Evolutionary conservation across 345 rosid species (phyloP), one percentile per base, ranked within the genome.

Genomic region (Euphorbia pulcherrima): DNA sequence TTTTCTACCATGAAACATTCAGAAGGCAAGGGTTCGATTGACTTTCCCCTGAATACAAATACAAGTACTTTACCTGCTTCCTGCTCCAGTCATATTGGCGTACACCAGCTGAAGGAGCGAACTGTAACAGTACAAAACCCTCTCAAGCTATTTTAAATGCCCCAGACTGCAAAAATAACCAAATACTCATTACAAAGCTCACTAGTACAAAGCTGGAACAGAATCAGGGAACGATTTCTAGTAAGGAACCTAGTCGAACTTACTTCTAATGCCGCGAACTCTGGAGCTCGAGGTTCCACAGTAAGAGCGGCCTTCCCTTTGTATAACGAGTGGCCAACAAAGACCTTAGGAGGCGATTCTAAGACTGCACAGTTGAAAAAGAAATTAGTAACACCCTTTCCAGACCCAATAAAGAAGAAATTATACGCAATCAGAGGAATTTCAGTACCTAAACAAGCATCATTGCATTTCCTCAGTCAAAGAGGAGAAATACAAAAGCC

Each of bases 241-340:
- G 51, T 37, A 18, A 6, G 23, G 30, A 54, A 60, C 1, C 27
- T 3, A 8, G 35, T 3, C 5, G 40, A 33, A 28, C 68, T 54
- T 77, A 89, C 98, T 60, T 89, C 89, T 73, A 93, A 79, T 26
- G 87, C 68, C 51, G 83, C 80, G 70, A 89, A 93, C 77, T 93
- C 94, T 1, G 96, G 98, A 9, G 90, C 86, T 75, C 72, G 79
- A 20, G 97, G 99, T 72, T 86, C 92, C 54, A 91, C 82, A 0
- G 92, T 84, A 60, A 94, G 87, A 50, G 91, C 99, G 55, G 95
- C 96, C 81, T 91, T 94, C 71, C 99, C 99, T 83, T 91, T 94
- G 80, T 90, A 93, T 62, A 93, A 86, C 20, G 94, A 87, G 77
- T 93, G 90, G 1, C 94, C 87, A 70, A 90, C 95, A 39, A 74